These are phyloP conservation scores for Plectranthus barbatus DNA, from an alignment of 257 asterid genomes.

Conservation along the genomic window DNA sequence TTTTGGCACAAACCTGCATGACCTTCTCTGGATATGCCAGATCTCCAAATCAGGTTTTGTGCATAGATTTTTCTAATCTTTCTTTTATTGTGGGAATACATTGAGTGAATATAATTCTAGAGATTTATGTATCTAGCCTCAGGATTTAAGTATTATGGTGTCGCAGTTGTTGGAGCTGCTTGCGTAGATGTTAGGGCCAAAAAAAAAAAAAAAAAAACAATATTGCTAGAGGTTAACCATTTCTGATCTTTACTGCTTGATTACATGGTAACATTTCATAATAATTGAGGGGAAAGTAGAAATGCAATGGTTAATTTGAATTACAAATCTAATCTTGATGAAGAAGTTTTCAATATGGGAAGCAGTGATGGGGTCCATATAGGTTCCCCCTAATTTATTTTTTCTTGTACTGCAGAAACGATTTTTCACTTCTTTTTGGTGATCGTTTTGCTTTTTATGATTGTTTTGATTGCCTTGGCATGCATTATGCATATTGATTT, in stretches of 20 bases:
- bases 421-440: background rate
- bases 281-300: background rate
- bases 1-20: background rate
- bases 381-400: no score
- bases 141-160: conserved; percentile 2
- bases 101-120: background rate
- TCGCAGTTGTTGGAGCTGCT: background rate
- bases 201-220: no score
- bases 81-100: background rate
- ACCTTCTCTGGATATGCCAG: background rate
- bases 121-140: background rate
- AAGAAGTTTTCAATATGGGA: no score
- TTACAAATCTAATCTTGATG: background rate
- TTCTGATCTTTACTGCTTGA: background rate
- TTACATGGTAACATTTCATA: background rate
- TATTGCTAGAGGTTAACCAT: background rate
- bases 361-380: no score
- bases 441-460: background rate
- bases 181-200: background rate
- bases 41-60: background rate
- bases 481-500: background rate
- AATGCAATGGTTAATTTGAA: background rate
- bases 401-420: background rate
- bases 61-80: background rate
- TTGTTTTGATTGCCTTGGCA: background rate